phyloP scores from a whole-genome alignment of 2,329 filamentous ascomycete species.

The Penicillium sp. region DNA sequence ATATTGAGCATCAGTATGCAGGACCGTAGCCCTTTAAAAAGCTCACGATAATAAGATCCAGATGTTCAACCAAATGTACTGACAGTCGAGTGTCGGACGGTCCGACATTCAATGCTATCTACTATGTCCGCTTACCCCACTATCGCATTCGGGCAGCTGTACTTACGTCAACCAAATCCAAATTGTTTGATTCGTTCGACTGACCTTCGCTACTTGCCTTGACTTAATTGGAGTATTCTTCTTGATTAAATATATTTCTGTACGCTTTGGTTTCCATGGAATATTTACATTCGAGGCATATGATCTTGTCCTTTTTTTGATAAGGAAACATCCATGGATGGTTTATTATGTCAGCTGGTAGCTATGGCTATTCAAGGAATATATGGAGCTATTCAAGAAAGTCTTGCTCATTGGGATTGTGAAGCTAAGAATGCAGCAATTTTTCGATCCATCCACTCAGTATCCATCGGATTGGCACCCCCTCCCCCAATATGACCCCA shows the following conservation, averaged over 20 bases:
- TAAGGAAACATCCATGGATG: too few relatives aligned
- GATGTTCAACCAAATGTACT: not conserved
- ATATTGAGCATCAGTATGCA: too few relatives aligned
- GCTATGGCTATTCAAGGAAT: too few relatives aligned
- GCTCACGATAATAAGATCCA: not conserved
- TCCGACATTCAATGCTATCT: not conserved
- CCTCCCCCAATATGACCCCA: conserved; percentile 36
- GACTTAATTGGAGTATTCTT: not conserved
- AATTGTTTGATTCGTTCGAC: not conserved
- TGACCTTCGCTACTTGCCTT: not conserved
- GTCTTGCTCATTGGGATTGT: too few relatives aligned
- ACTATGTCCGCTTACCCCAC: not conserved
- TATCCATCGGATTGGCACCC: conserved; percentile 25
- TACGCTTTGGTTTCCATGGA: too few relatives aligned
- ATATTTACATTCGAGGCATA: too few relatives aligned
- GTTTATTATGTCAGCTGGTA: too few relatives aligned
- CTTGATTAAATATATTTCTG: not conserved
- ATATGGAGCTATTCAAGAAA: too few relatives aligned
- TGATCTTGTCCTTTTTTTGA: too few relatives aligned
- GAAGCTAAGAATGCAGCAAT: conserved; percentile 22
- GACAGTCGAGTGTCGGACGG: conserved; percentile 1
- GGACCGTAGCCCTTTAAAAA: not conserved
- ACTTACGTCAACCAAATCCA: not conserved
- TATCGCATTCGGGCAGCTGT: not conserved
- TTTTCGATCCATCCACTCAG: conserved; percentile 28